These are phyloP conservation scores for Metschnikowia borealis DNA, from an alignment of 805 yeast species.

Conservation along the genomic window DNA sequence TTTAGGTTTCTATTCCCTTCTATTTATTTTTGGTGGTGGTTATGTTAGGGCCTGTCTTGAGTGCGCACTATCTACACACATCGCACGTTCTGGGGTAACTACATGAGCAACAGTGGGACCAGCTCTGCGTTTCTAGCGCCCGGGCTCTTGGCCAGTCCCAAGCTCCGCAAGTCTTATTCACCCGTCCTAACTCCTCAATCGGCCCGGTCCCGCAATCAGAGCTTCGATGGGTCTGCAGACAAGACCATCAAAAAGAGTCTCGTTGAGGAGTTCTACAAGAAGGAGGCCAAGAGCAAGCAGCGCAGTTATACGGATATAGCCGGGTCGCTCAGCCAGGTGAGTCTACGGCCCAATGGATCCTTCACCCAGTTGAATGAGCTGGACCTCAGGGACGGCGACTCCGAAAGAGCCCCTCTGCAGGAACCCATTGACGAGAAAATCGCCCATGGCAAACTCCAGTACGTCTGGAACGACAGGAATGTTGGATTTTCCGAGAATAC, in stretches of 20 bases:
- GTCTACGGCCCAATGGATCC: not conserved
- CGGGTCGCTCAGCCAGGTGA: not conserved
- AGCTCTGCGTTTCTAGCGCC: slow-evolving; percentile 1
- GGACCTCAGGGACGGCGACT: not conserved
- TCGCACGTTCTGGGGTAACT: not conserved
- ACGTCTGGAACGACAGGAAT: slow-evolving; percentile 6
- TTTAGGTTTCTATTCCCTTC: too few relatives aligned
- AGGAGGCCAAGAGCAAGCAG: slow-evolving; percentile 17
- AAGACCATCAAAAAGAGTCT: slow-evolving; percentile 28
- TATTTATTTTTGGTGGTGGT: too few relatives aligned
- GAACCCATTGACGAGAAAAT: not conserved
- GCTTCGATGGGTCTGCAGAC: slow-evolving; percentile 1
- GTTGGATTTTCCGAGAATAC: not conserved
- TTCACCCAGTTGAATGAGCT: not conserved
- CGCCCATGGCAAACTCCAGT: not conserved
- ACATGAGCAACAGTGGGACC: slow-evolving; percentile 3
- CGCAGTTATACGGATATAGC: slow-evolving; percentile 3
- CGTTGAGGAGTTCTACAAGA: slow-evolving; percentile 39
- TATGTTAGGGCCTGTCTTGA: too few relatives aligned
- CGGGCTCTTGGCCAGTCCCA: slow-evolving; percentile 3
- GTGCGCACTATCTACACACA: not conserved
- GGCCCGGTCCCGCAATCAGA: not conserved
- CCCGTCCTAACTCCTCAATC: slow-evolving; percentile 1
- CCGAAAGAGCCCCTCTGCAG: not conserved
- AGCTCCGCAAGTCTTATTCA: not conserved